phyloP scores from a whole-genome alignment of 73 alveolate genomes.

The Uronychia binucleata region DNA sequence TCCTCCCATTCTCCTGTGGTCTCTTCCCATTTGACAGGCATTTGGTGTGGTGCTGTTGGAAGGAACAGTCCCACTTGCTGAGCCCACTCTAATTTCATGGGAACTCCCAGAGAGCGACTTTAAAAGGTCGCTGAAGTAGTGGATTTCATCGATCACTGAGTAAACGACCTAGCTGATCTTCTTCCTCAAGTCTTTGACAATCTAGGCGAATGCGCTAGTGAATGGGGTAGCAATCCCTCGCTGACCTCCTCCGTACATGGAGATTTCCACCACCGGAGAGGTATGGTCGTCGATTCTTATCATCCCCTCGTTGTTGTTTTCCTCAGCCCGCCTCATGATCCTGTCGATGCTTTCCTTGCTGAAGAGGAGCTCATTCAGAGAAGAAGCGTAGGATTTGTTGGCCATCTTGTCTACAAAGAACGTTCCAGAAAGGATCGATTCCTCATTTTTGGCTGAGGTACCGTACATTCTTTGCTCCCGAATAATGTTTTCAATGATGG shows the following conservation, averaged over 20 bases:
- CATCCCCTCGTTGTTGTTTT: background rate
- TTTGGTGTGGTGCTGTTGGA: background rate
- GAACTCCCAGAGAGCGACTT: background rate
- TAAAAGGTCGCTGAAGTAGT: background rate
- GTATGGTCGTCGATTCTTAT: background rate
- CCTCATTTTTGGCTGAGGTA: background rate
- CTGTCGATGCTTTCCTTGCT: background rate
- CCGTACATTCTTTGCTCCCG: background rate
- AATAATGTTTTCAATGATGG: background rate
- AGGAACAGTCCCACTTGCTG: background rate
- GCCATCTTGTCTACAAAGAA: background rate
- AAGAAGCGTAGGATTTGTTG: background rate
- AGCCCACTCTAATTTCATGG: background rate
- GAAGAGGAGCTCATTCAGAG: background rate
- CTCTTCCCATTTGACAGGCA: background rate
- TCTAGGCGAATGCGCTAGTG: background rate
- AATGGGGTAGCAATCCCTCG: background rate
- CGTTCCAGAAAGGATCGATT: background rate
- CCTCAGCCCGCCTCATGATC: background rate
- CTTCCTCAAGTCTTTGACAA: background rate
- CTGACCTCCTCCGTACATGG: background rate
- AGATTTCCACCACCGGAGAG: background rate
- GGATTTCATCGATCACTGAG: background rate
- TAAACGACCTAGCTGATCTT: background rate
- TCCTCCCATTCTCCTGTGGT: background rate